Conservation (phyloP, 2,329 filamentous ascomycete genomes). For the Diaporthe batatas region DNA sequence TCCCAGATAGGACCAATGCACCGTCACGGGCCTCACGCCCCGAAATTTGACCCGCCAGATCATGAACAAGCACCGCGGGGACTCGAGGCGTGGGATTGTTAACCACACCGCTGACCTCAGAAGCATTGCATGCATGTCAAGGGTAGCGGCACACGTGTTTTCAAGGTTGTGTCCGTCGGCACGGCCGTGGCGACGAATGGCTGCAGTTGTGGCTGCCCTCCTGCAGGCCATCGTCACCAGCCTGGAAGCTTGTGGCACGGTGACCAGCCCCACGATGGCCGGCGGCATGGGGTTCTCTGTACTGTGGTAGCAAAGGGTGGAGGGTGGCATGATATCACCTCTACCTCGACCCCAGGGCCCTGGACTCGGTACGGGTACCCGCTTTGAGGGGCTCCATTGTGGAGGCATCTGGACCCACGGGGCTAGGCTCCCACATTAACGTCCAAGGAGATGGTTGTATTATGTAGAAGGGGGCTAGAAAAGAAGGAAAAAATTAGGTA, state of each 20-base stretch:
- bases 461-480: neutral
- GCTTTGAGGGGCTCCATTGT: neutral
- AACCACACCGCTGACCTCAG: constrained; percentile 41
- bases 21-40: neutral
- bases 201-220: constrained; percentile 13
- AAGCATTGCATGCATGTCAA: constrained; percentile 24
- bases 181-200: constrained; percentile 27
- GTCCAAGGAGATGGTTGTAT: neutral
- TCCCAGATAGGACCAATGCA: neutral
- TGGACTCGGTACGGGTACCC: constrained; percentile 26
- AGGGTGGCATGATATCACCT: neutral
- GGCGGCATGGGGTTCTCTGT: neutral
- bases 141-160: constrained; percentile 36
- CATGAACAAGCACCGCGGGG: constrained; percentile 3
- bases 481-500: neutral
- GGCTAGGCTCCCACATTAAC: neutral
- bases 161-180: constrained; percentile 30
- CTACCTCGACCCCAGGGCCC: constrained; percentile 3
- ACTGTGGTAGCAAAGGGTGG: constrained; percentile 17
- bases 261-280: neutral
- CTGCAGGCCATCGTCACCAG: constrained; percentile 9
- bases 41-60: neutral
- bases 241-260: constrained; percentile 26
- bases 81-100: constrained; percentile 26
- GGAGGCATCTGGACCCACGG: neutral